Evolutionary conservation across 1,284 basidiomycete species (phyloP), one percentile per base, ranked within the genome.

Genomic region (Polyporus tsugae): DNA sequence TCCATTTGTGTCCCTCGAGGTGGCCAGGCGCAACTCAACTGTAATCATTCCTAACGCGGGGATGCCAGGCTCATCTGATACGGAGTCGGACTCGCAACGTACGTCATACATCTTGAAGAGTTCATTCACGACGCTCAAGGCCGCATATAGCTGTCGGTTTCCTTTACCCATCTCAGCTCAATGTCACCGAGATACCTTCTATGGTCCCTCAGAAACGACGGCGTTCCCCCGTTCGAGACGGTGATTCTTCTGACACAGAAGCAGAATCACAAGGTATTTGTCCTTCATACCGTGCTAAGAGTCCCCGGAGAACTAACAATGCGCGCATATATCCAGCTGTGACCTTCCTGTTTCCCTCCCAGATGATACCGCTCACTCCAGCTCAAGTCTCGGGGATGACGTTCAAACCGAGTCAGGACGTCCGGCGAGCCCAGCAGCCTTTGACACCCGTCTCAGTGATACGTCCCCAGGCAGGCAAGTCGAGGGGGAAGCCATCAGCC

Each of bases 181-280:
- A 72, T 41, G 65, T 66, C 36, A 38, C 57, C 4, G 59, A 19
- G 9, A 15, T 25, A 2, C 36, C 63, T 0, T 64, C 66, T 3
- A 65, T 49, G 10, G 41, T 68, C 4, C 66, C 64, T 49, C 67
- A 58, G 63, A 73, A 71, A 53, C 69, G 64, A 7, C 42, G 64
- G 4, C 67, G 53, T 29, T 64, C 64, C 3, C 64, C 63, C 25
- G 57, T 25, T 19, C 53, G 33, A 9, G 62, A 66, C 13, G 62
- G 44, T 17, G 60, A 57, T 39, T 75, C 75, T 7, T 76, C 75
- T 2, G 73, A 76, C 46, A 76, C 75, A 6, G 75, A 76, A 44
- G 35, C 68, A 2, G 75, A 76, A 22, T 73, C 75, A 3, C 72
- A 76, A 52, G 68, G 75, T 72, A 59, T 11, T n/a, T 59, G 38